Base-by-base conservation (phyloP, 768 basidiomycete genomes). In the Leccinum subtestaceum region DNA sequence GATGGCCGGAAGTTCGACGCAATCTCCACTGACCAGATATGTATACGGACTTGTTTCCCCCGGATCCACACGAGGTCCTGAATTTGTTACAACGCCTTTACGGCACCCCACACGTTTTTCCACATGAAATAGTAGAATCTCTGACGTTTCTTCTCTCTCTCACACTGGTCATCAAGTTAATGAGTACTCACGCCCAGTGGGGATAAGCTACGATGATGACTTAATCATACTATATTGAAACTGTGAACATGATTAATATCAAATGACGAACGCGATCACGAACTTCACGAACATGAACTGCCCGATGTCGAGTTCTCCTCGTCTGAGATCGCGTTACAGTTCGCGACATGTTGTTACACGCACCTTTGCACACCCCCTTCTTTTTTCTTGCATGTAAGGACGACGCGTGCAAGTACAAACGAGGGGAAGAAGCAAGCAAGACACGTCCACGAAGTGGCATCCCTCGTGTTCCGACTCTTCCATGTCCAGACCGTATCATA, bases 371-470 rank as follows among this genome's bases (percentile, higher is more conserved):
- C 23, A 25, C 38, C 38, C 23, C 40, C n/a, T 43, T n/a, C n/a
- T 43, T 43, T 11, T 29, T 36, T 53, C 15, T 50, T 57, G 46
- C 27, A 29, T 36, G 17, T 1, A 60, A 88, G 85, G 78, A 84
- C 59, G 65, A 74, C 36, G 58, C 74, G 17, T 84, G 81, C 81
- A 80, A 83, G 67, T 60, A 71, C 31, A 81, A 84, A 72, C 83
- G 81, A 61, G 77, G 75, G 58, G 81, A 83, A 52, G 87, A 89
- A 68, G 80, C 78, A 23, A 75, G 70, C 19, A n/a, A 12, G 40
- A n/a, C 81, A 82, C 61, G 75, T 76, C 29, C 78, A 68, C 46
- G 75, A 82, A 67, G 85, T 84, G 78, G 87, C 80, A 21, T 40
- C 57, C 52, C 27, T 52, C 13, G 8, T 17, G n/a, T 19, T 12